A percentile compares a stretch with the other conserved stretches of the same genome.
These are phyloP conservation scores for Chenopodium suecicum DNA, from an alignment of 148 eudicot species.

Conservation along the genomic window DNA sequence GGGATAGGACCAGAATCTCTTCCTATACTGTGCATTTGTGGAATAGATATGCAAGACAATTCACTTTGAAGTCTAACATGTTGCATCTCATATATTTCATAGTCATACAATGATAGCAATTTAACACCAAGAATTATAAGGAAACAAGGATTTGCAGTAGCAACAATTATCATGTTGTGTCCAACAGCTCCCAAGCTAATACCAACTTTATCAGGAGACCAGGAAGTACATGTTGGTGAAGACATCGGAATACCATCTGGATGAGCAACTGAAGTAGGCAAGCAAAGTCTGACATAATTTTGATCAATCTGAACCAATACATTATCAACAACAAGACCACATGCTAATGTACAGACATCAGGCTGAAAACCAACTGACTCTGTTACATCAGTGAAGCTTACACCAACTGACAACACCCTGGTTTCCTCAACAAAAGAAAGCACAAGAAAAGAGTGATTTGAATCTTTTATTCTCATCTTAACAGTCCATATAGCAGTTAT, in stretches of 20 bases:
- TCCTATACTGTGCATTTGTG: constrained; percentile 38
- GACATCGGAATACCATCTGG: constrained; percentile 52
- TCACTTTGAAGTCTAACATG: constrained; percentile 73
- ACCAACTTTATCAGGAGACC: constrained; percentile 72
- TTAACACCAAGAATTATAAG: constrained; percentile 74
- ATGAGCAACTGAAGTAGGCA: constrained; percentile 60
- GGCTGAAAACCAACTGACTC: constrained; percentile 84
- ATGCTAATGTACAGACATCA: constrained; percentile 91
- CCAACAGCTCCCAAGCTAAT: constrained; percentile 86
- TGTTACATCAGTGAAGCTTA: constrained; percentile 92
- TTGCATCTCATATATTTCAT: constrained; percentile 74
- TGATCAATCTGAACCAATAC: constrained; percentile 78
- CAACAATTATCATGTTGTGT: constrained; percentile 63
- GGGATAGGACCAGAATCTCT: constrained; percentile 40
- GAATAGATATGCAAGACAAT: constrained; percentile 84
- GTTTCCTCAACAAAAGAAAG: constrained; percentile 97
- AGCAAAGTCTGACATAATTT: constrained; percentile 68
- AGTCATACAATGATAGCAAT: constrained; percentile 38
- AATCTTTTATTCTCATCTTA: constrained; percentile 63
- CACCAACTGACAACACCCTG: constrained; percentile 89
- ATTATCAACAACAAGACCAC: constrained; percentile 79
- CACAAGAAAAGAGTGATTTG: constrained; percentile 78
- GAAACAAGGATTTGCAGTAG: constrained; percentile 83
- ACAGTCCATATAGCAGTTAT: constrained; percentile 86
- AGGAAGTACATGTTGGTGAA: constrained; percentile 60